Evolutionary conservation across 2,329 filamentous ascomycete species (phyloP).

Genomic region (Ophiostoma himal-ulmi): DNA sequence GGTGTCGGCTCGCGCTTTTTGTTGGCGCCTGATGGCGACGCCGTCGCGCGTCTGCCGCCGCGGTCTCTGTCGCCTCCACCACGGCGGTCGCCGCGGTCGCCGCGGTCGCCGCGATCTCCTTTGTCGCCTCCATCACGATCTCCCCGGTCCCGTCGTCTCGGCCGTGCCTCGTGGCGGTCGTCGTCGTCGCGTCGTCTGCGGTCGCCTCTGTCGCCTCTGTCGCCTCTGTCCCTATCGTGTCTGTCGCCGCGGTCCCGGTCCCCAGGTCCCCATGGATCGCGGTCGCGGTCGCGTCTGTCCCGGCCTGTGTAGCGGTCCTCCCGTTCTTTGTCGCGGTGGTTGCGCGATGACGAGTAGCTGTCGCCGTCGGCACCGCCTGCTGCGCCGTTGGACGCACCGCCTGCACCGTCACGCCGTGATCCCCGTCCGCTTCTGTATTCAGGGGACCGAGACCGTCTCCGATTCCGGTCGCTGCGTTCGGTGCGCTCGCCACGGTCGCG

Average conservation of each 20-base stretch:
- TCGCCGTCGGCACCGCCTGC: constrained; percentile 45
- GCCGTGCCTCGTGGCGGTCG: constrained; percentile 46
- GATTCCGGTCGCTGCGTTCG: constrained; percentile 49
- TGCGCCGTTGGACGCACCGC: constrained; percentile 38
- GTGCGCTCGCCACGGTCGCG: constrained; percentile 27
- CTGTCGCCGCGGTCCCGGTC: constrained; percentile 47
- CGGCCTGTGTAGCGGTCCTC: constrained; percentile 83
- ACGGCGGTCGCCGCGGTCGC: constrained; percentile 38
- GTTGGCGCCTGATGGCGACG: constrained; percentile 59
- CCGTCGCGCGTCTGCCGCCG: constrained; percentile 54
- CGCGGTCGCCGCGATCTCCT: constrained; percentile 33
- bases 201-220: constrained; percentile 33
- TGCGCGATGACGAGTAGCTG: constrained; percentile 86
- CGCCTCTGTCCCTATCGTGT: background rate
- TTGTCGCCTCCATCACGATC: constrained; percentile 48
- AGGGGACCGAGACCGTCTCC: constrained; percentile 72
- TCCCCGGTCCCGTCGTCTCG: constrained; percentile 51
- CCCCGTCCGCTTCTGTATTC: constrained; percentile 61
- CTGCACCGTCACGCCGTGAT: constrained; percentile 60
- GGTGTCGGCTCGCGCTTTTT: constrained; percentile 95
- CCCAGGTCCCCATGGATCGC: constrained; percentile 40
- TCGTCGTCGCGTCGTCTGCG: constrained; percentile 39
- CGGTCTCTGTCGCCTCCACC: constrained; percentile 53
- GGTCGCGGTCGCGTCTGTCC: constrained; percentile 51
- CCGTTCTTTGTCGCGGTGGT: constrained; percentile 85